These are phyloP conservation scores for Globisporangium paroecandrum DNA, from an alignment of 352 stramenopile species.

Conservation along the genomic window DNA sequence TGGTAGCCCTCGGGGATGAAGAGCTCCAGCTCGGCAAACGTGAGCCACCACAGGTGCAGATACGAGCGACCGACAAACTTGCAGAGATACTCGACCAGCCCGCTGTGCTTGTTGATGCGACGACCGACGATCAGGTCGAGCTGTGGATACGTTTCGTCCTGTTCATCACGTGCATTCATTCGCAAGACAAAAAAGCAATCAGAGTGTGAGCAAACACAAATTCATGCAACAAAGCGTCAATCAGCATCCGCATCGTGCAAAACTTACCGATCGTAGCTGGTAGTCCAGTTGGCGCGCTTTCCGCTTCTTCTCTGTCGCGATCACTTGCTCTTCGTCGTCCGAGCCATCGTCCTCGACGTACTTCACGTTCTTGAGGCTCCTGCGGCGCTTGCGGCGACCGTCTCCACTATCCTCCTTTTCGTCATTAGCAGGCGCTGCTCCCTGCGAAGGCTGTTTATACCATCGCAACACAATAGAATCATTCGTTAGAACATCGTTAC, in stretches of 20 bases:
- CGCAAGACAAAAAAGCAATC: not conserved
- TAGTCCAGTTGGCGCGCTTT: conserved; percentile 78
- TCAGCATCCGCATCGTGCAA: not conserved
- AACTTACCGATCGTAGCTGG: conserved; percentile 46
- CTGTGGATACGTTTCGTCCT: conserved; percentile 63
- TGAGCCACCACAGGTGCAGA: conserved; percentile 87
- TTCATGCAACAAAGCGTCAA: not conserved
- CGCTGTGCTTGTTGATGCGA: conserved; percentile 70
- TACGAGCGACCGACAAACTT: conserved; percentile 88
- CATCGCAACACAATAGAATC: not conserved
- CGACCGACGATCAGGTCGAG: conserved; percentile 84
- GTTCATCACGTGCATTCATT: conserved; percentile 15
- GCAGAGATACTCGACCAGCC: conserved; percentile 79
- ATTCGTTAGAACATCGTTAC: not conserved
- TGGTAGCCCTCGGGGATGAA: conserved; percentile 85
- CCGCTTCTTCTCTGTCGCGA: conserved; percentile 57
- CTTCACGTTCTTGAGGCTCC: conserved; percentile 54
- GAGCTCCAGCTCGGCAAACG: conserved; percentile 81
- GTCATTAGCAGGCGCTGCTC: not conserved
- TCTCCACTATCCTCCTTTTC: conserved; percentile 3
- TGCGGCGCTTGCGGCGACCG: conserved; percentile 39
- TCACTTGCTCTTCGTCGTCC: conserved; percentile 53
- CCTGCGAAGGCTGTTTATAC: not conserved
- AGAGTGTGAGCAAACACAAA: not conserved
- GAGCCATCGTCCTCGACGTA: conserved; percentile 77